Base-by-base conservation (phyloP, 768 basidiomycete species). In the Auricularia sp. region DNA sequence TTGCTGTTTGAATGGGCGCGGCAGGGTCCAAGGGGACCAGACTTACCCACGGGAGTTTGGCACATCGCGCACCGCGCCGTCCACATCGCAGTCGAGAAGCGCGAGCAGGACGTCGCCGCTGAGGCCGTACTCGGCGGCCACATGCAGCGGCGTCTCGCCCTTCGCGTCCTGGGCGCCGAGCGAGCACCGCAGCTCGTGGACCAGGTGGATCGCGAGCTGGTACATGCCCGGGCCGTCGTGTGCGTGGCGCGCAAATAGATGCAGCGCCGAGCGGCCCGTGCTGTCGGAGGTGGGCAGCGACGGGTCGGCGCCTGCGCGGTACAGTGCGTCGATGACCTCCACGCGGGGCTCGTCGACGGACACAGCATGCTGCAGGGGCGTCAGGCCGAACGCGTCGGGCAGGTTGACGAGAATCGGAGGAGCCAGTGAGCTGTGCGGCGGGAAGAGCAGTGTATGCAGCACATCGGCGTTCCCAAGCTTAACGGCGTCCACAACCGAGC, bases 131-230 rank as follows among this genome's bases (percentile, higher is more conserved):
- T 90, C 88, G 13, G 90, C 90, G 59, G 89, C 89, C 66, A 90
- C 77, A 77, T 92, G 90, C 61, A 92, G 79, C 77, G 88, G 90
- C 3, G 90, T 91, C 71, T 92, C 89, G 68, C 84, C 83, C 63
- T 86, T 74, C 67, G 76, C 81, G 73, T 91, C 88, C 58, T 79
- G 76, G 21, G 89, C 87, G 35, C 83, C 79, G 51, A 92, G 72
- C 0, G 90, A 89, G 5, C 87, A 85, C 36, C 82, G 83, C 36
- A 91, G 83, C 70, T 89, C 85, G 64, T 79, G 78, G 44, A 91
- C 80, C 65, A 91, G 82, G 73, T 91, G 89, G 68, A 82, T 73
- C 72, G 83, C 77, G 73, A 90, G 87, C 68, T 80, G 77, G 68
- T 83, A 83, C 70, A 88, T 69, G 39, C 29, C 29, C 24, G 78